Conservation (phyloP, 192 early-diverging fungal genomes). For the Coemansia javaensis region DNA sequence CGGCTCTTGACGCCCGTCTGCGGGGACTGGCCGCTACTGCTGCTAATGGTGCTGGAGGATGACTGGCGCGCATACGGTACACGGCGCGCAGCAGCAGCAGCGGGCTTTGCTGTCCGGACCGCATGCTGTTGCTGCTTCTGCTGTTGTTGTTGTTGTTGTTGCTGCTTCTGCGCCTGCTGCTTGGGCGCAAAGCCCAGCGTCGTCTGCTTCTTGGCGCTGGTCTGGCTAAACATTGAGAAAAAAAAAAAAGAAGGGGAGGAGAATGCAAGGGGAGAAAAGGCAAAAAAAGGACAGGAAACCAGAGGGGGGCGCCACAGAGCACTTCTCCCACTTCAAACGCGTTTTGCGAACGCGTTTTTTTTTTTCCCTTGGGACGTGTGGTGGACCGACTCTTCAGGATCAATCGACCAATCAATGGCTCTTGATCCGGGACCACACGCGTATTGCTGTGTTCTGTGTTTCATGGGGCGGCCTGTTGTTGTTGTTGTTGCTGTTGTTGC, state of each 20-base stretch:
- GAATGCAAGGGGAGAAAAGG: too few species aligned
- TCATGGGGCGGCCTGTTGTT: slow-evolving; percentile 36
- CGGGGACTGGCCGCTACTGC: not conserved
- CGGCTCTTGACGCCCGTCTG: slow-evolving; percentile 10
- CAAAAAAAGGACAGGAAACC: too few species aligned
- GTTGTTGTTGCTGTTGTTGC: slow-evolving; percentile 41
- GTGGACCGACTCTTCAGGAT: too few species aligned
- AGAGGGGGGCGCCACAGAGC: too few species aligned
- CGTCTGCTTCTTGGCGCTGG: slow-evolving; percentile 41
- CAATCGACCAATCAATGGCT: too few species aligned
- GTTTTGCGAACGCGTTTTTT: too few species aligned
- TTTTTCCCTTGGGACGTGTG: too few species aligned
- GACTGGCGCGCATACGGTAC: slow-evolving; percentile 22
- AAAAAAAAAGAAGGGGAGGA: too few species aligned
- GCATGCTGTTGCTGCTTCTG: not conserved
- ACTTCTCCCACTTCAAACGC: too few species aligned
- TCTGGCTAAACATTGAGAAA: slow-evolving; percentile 48
- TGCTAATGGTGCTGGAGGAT: not conserved
- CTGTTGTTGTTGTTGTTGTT: not conserved
- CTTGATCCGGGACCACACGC: too few species aligned
- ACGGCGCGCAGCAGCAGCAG: too few species aligned
- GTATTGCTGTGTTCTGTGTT: too few species aligned
- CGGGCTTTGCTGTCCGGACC: not conserved
- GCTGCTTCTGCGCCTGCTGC: not conserved
- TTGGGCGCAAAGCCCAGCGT: slow-evolving; percentile 39